Evolutionary conservation across 805 yeast species (phyloP), one percentile per base, ranked within the genome.

Genomic region (Sungouiella thailandica): DNA sequence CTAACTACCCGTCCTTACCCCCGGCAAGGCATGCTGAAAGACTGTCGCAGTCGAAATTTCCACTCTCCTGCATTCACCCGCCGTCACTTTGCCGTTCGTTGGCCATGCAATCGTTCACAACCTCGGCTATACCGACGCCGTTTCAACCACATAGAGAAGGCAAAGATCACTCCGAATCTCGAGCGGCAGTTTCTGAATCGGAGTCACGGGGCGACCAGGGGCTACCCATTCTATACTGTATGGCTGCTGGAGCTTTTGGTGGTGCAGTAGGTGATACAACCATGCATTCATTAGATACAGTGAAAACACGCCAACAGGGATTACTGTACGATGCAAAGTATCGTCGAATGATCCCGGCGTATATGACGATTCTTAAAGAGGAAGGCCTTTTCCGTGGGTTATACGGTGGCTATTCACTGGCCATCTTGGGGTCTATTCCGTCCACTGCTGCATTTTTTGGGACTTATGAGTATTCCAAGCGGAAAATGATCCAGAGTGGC

Each of bases 301-400:
- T 93, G 20, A 93, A 93, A 56, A 93, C 98, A 2, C 70, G 98
- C 42, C 98, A 93, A 57, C 99, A 93, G 55, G 97, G 96, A n/a
- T 84, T 95, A 4, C 80, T 84, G 15, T 65, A 70, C 43, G 71
- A 71, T 14, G 43, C 65, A 5, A 83, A 85, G 56, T 90, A 90
- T 58, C 72, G 64, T 39, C 79, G 74, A 48, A 87, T 88, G 80
- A 49, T 81, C 7, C 72, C 77, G 8, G 95, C 97, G 0, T 87
- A 83, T 49, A 41, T 60, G 17, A 80, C 90, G 0, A 83, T 93
- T n/a, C 60, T 83, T 31, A 54, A 69, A 26, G 85, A 90, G 49
- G 98, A 93, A 65, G 98, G 98, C 0, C 44, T 93, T 7, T 57
- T 73, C 31, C 72, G 81, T 38, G 98, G 98, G 1, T 62, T 93